Evolutionary conservation across 805 yeast genomes (phyloP), one percentile per base, ranked within the genome.

Genomic region (Deakozyma indianensis): DNA sequence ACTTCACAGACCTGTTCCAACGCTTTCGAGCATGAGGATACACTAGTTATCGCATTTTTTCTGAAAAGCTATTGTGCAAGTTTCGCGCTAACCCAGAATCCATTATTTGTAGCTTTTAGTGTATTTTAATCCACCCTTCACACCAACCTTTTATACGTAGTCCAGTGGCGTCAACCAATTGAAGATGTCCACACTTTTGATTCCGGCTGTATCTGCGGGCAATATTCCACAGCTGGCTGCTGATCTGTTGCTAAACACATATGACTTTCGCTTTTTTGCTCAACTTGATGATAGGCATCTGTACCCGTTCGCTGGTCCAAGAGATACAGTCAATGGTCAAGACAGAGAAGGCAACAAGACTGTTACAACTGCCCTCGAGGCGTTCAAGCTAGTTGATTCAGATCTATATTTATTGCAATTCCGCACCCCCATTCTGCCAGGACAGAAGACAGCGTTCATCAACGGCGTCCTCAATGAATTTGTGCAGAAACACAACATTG

Each of bases 161-260:
- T n/a, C n/a, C n/a, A n/a, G n/a, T n/a, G n/a, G n/a, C n/a, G n/a
- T 25, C 28, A 25, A 25, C 28, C 28, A 25, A 9, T 25, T 14
- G 28, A 7, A 25, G 16, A 32, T 32, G 38, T 7, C 38, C 9
- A 32, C 38, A 7, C 55, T 67, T 22, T 57, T 90, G 1, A 38
- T 92, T 1, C 97, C 97, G 0, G 63, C 87, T 0, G 82, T 92
- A 0, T 77, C 96, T 2, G 73, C 84, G 3, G 97, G 95, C 4
- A 92, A 90, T 55, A 81, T 87, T 2, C 94, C 97, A 0, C 98
- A 92, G 59, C 64, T 90, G 43, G 63, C 88, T 0, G 61, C 74
- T 3, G 97, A 88, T 60, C 66, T 88, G 24, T 62, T 90, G 22
- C 66, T 87, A 7, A 81, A 80, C 54, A 75, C 79, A n/a, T 62